Base-by-base conservation (phyloP, 208 protist genomes). In the Leishmania tarentolae region DNA sequence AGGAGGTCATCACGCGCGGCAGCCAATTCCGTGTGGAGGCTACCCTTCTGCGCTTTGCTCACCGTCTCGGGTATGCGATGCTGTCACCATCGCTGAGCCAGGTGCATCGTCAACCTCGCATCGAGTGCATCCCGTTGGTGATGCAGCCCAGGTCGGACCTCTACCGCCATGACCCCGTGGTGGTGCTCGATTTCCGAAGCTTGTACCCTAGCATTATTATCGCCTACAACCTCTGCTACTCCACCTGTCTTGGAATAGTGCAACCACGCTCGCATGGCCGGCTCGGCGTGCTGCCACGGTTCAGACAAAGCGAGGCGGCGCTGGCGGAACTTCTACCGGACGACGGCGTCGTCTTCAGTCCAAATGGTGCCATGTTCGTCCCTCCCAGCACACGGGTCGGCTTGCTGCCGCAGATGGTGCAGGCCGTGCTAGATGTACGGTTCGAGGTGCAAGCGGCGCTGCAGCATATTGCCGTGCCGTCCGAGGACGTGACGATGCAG, bases 201-300 rank as follows among this genome's bases (percentile, higher is more conserved):
- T 93, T 99, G 63, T 99, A 99, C 94, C 99, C 99, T 6, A 99
- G 99, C 74, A 99, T 99, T 86, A 99, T 99, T 92, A 99, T 99
- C 86, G 99, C 99, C n/a, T 99, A 99, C 92, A 99, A 99, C 88
- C 92, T 99, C 24, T 99, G 99, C 89, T 99, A 99, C 90, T 98
- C 89, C 7, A 97, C 95, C 4, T 97, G 91, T 68, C 69, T 97
- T 31, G 94, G 92, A 13, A 80, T 89, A 42, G 89, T 97, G 70
- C 88, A 91, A 78, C 80, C 85, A 44, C 61, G 78, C 28, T 46
- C 80, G n/a, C 74, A 82, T 19, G 87, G 88, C 19, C 84, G 91
- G 3, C 82, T 97, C 8, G 94, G 94, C n/a, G 94, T 97, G 47
- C 44, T 96, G 42, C 61, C 84, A 0, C 85, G 81, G 46, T 97